phyloP scores from a whole-genome alignment of 1,284 basidiomycete genomes.

The Tilletia setariae region DNA sequence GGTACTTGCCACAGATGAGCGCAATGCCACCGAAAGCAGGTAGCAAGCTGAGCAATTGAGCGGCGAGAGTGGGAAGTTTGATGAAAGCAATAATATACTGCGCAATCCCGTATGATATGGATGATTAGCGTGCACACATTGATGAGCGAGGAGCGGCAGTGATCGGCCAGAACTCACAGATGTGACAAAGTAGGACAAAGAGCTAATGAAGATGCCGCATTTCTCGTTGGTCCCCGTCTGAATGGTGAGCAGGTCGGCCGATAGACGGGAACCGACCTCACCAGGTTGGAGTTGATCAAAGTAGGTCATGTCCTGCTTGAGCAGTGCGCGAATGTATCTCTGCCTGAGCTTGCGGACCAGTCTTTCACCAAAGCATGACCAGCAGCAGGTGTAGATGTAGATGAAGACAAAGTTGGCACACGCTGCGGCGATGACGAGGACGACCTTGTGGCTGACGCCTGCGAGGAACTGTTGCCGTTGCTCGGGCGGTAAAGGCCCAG shows the following conservation, averaged over 20 bases:
- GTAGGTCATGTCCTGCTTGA: slow-evolving; percentile 56
- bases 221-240: slow-evolving; percentile 48
- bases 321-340: slow-evolving; percentile 56
- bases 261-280: slow-evolving; percentile 37
- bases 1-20: slow-evolving; percentile 33
- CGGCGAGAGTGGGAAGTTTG: slow-evolving; percentile 37
- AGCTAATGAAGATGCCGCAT: slow-evolving; percentile 41
- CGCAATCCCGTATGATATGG: too few species aligned
- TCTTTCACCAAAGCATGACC: slow-evolving; percentile 43
- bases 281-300: slow-evolving; percentile 43
- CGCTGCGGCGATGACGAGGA: slow-evolving; percentile 32
- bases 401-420: slow-evolving; percentile 47
- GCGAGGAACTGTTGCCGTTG: slow-evolving; percentile 29
- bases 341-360: slow-evolving; percentile 51
- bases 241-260: slow-evolving; percentile 37
- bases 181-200: slow-evolving; percentile 38
- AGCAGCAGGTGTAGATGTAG: slow-evolving; percentile 46
- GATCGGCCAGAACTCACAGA: not conserved
- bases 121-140: too few species aligned
- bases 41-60: slow-evolving; percentile 34
- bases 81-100: slow-evolving; percentile 42
- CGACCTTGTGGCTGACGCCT: slow-evolving; percentile 37
- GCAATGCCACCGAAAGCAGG: slow-evolving; percentile 38
- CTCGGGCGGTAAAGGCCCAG: slow-evolving; percentile 18
- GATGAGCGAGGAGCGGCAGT: not conserved